These are phyloP conservation scores for Tetratostichococcus sp. DNA, from an alignment of 139 green algal genomes.

Conservation along the genomic window DNA sequence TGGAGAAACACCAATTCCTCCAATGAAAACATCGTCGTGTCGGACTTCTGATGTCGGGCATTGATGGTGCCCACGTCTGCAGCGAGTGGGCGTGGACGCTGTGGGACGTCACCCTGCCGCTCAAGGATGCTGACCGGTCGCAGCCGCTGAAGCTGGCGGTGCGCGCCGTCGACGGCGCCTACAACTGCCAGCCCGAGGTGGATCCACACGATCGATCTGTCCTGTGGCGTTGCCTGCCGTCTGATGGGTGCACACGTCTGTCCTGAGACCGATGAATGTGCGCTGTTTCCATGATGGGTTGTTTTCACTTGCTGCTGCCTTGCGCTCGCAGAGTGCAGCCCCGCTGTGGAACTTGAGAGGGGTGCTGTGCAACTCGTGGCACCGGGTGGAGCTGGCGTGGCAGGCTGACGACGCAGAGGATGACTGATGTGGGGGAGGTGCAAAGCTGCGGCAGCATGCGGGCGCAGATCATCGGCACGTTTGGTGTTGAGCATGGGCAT, in stretches of 20 bases:
- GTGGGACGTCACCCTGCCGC: slow-evolving; percentile 51
- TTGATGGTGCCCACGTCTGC: no score
- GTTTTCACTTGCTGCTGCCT: background rate
- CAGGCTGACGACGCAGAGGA: background rate
- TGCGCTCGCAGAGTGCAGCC: background rate
- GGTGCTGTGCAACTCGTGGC: slow-evolving; percentile 81
- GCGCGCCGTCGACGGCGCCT: slow-evolving; percentile 68
- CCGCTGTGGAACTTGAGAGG: slow-evolving; percentile 78
- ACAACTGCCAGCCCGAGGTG: slow-evolving; percentile 77
- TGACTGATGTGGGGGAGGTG: no score
- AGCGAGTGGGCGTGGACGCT: slow-evolving; percentile 72
- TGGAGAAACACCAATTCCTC: no score
- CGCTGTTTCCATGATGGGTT: slow-evolving; percentile 11
- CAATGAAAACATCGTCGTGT: no score
- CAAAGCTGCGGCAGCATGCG: no score
- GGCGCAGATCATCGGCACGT: no score
- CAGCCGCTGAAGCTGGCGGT: slow-evolving; percentile 40
- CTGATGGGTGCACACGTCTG: no score
- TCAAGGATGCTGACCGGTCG: slow-evolving; percentile 31
- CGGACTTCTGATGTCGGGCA: no score
- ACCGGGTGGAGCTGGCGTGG: slow-evolving; percentile 36
- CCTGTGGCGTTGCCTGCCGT: no score
- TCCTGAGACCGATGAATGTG: no score
- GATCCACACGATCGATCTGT: no score
- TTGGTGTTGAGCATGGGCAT: no score